Evolutionary conservation across 352 stramenopile genomes (phyloP), one percentile per base, ranked within the genome.

Genomic region (Phytophthora pinifolia): DNA sequence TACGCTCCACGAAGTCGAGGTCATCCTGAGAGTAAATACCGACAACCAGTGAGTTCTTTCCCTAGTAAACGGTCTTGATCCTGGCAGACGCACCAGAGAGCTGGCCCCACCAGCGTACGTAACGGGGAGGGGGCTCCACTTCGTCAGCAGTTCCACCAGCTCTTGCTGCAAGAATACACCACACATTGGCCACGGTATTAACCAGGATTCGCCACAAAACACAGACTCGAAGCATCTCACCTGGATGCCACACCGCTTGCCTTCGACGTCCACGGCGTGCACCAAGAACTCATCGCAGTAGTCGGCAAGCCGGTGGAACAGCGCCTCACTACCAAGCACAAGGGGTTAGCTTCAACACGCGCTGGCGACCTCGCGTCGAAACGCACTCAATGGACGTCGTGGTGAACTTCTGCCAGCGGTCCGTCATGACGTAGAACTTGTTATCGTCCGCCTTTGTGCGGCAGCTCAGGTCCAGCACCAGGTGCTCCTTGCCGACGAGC

Each of bases 221-320:
- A 43, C 10, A 8, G n/a, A 30, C 10, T 25, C 4, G 9, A 42
- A 17, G 6, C 2, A 6, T 35, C 27, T 15, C 51, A 92, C 83
- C 70, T 98, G 79, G 49, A 98, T 98, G 3, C 95, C 95, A 58
- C 90, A 97, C 29, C 89, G 81, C 67, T 97, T 98, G 46, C 96
- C 97, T 81, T 99, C 97, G 13, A 98, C 97, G 41, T 99, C 97
- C 13, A 99, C 97, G 0, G 96, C 97, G 70, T 99, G 97, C 1
- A 99, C 96, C 27, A 99, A 71, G 65, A 99, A 99, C 72, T 99
- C 97, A 56, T 97, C 92, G 61, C 96, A 99, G 65, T 98, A 98
- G 25, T 76, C 67, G 9, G 87, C 76, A 20, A 99, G 74, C 35
- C 78, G 73, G 43, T 86, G 67, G 50, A 99, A 86, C 46, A 94